phyloP scores from a whole-genome alignment of 768 basidiomycete species.

The Heimioporus sp. region DNA sequence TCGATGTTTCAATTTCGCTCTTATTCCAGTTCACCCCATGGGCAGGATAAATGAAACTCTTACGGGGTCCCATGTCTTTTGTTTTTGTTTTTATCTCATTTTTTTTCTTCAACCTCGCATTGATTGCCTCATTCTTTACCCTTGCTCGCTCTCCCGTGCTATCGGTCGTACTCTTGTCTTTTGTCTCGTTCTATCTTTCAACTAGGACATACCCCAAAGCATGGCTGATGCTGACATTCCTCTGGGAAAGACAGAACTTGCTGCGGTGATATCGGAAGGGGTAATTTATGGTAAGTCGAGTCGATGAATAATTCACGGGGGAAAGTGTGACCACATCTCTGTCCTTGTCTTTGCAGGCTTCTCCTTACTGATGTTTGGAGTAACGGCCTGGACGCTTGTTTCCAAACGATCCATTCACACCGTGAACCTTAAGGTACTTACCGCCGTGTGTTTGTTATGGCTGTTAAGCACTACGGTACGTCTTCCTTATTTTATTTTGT shows the following conservation, averaged over 20 bases:
- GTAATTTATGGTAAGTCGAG: conserved; percentile 17
- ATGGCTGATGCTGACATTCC: neutral
- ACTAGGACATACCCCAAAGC: too few relatives aligned
- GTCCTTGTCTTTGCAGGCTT: conserved; percentile 21
- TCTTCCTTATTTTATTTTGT: neutral
- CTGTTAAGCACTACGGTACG: conserved; percentile 31
- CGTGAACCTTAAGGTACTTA: conserved; percentile 23
- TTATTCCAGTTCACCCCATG: too few relatives aligned
- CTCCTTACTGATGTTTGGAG: conserved; percentile 35
- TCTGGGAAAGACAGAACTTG: conserved; percentile 21
- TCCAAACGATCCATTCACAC: neutral
- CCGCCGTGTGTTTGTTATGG: conserved; percentile 24
- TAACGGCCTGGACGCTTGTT: conserved; percentile 24
- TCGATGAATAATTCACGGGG: neutral
- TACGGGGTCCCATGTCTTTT: too few relatives aligned
- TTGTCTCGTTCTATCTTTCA: too few relatives aligned
- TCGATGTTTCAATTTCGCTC: too few relatives aligned
- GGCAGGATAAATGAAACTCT: too few relatives aligned
- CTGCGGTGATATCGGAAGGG: conserved; percentile 16
- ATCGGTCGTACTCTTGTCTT: too few relatives aligned
- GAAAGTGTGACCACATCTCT: neutral
- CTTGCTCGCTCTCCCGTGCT: too few relatives aligned
- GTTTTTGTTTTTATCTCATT: too few relatives aligned
- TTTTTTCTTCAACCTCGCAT: too few relatives aligned
- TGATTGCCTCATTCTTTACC: too few relatives aligned